These are phyloP conservation scores for Tylopilus sp. DNA, from an alignment of 1,284 basidiomycete genomes.

Conservation along the genomic window DNA sequence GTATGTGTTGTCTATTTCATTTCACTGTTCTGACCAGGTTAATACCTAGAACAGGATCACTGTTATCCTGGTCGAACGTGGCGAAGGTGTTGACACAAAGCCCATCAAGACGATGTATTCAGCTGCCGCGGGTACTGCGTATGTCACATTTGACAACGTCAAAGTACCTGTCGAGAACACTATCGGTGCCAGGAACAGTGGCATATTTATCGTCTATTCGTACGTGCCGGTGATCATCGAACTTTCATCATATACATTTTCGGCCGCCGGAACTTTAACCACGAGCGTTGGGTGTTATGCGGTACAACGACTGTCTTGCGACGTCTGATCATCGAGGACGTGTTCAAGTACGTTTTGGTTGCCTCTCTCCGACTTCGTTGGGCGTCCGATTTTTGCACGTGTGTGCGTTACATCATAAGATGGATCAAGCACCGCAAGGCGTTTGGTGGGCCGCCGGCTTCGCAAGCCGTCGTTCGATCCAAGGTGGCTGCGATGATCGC, in stretches of 20 bases:
- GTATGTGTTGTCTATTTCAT: constrained; percentile 24
- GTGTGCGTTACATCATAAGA: constrained; percentile 35
- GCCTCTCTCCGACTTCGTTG: neutral
- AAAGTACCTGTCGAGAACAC: constrained; percentile 84
- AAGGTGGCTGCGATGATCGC: constrained; percentile 87
- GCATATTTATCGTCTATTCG: constrained; percentile 75
- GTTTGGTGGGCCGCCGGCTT: constrained; percentile 82
- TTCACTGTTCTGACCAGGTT: neutral
- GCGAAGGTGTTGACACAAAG: constrained; percentile 78
- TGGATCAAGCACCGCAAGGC: constrained; percentile 79
- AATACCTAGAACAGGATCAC: constrained; percentile 59
- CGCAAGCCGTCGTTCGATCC: constrained; percentile 79
- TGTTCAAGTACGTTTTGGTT: constrained; percentile 50
- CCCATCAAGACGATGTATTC: constrained; percentile 85
- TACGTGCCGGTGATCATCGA: constrained; percentile 19
- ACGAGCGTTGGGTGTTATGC: constrained; percentile 76
- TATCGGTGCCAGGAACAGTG: constrained; percentile 79
- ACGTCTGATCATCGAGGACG: constrained; percentile 62
- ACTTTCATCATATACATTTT: neutral
- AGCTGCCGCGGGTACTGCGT: constrained; percentile 75
- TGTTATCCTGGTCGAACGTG: constrained; percentile 76
- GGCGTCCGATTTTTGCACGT: neutral
- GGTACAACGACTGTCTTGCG: constrained; percentile 52
- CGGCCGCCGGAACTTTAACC: constrained; percentile 60
- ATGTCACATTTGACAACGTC: constrained; percentile 85